Base-by-base conservation (phyloP, 1,284 basidiomycete species). In the Trametes hirsuta region DNA sequence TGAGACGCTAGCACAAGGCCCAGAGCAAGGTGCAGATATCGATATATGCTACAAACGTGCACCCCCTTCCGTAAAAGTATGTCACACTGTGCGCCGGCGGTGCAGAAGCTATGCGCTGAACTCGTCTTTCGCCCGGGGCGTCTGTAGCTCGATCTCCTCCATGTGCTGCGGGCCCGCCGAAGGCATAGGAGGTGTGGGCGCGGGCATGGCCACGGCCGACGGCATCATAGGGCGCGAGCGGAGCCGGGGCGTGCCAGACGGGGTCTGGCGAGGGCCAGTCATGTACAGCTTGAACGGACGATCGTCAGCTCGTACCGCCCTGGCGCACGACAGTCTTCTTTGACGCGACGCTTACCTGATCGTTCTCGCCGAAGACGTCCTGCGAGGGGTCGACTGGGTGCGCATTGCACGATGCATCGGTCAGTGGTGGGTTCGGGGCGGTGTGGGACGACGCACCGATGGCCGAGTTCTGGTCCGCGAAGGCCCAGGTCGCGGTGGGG, bases 321-420 rank as follows among this genome's bases (percentile, higher is more conserved):
- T 3, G 11, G 1, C 39, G 30, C 1, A 30, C 39, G 39, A 40
- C 12, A 40, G 11, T 3, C 39, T 14, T 14, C 2, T 3, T 12
- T 41, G 30, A 30, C 30, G 3, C 5, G 5, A 53, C 41, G 63
- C 75, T 58, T 63, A 82, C 81, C 74, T 82, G 79, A 59, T 76
- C 73, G 21, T 76, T 67, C 62, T 85, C 84, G 3, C 77, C 82
- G 62, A 86, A 88, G 18, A 87, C 76, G 66, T 83, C 81, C 63
- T 78, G 79, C 4, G 79, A 73, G 48, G 75, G 75, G 55, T 83
- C 81, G 37, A 81, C 82, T 85, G 64, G 9, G 41, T 62, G 35
- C 57, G 53, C 42, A 55, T 39, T 25, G 35, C 24, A 21, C 25
- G 9, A 14, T 25, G 18, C 22, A 30, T 22, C 36, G 44, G 15